Percentiles rank a stretch among this genome's conserved stretches.
phyloP scores from a whole-genome alignment of 345 rosid species.

The Dimocarpus longan region DNA sequence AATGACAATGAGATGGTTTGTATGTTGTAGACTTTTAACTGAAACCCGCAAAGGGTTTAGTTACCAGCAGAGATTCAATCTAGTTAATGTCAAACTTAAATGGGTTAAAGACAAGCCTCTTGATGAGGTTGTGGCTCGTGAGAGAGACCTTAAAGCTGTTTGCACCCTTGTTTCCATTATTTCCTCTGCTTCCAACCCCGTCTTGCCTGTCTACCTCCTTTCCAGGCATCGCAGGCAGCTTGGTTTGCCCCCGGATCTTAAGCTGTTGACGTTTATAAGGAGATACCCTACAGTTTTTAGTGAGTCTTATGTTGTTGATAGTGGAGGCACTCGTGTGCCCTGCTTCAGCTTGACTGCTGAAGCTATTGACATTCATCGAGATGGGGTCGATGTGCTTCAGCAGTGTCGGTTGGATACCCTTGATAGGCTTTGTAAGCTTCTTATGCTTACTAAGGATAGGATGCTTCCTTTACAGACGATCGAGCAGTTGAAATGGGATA shows the following conservation, averaged over 20 bases:
- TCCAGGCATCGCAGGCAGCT: conserved; percentile 61
- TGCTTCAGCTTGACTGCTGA: conserved; percentile 62
- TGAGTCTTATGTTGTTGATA: conserved; percentile 52
- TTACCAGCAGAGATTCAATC: conserved; percentile 51
- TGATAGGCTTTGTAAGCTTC: conserved; percentile 64
- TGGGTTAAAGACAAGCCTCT: conserved; percentile 81
- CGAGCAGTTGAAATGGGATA: conserved; percentile 85
- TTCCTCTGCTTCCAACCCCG: conserved; percentile 34
- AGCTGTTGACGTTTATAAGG: conserved; percentile 65
- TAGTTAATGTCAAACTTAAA: conserved; percentile 79
- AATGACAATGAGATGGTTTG: conserved; percentile 36
- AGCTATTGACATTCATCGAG: conserved; percentile 45
- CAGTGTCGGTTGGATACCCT: conserved; percentile 39
- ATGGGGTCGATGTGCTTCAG: conserved; percentile 35
- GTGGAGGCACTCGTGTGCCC: conserved; percentile 83
- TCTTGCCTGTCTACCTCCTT: conserved; percentile 58
- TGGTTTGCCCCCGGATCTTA: conserved; percentile 59
- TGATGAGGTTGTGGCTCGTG: conserved; percentile 59
- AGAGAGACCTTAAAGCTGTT: conserved; percentile 64
- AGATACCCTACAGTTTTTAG: conserved; percentile 68
- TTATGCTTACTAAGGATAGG: conserved; percentile 69
- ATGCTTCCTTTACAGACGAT: conserved; percentile 68
- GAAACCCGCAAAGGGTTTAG: conserved; percentile 39
- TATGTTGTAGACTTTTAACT: conserved; percentile 26
- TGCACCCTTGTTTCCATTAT: conserved; percentile 59